Conservation (phyloP, 2,329 filamentous ascomycete genomes). For the Diaporthe ilicicola region DNA sequence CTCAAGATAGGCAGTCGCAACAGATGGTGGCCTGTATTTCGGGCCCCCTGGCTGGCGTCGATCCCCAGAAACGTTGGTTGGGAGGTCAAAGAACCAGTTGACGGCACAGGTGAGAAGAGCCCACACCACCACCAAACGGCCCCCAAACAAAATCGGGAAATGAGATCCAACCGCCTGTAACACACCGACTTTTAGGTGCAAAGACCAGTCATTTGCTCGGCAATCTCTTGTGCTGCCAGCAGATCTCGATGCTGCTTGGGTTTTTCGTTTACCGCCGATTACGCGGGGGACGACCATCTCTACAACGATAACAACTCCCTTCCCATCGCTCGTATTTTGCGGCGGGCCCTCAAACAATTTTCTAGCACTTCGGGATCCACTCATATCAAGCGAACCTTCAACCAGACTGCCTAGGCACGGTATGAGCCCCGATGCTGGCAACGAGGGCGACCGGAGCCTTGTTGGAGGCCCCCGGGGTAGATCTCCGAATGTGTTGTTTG, state of each 20-base stretch:
- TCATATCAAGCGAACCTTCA: background rate
- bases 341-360: no score
- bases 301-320: background rate
- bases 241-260: no score
- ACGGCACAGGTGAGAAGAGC: background rate
- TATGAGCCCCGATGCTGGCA: background rate
- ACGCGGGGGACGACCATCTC: background rate
- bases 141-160: background rate
- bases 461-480: no score
- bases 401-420: background rate
- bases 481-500: no score
- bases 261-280: background rate
- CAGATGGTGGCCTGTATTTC: background rate
- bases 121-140: background rate
- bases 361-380: no score
- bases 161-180: background rate
- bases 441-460: background rate
- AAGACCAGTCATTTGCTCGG: no score
- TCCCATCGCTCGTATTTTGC: background rate
- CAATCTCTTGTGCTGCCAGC: background rate
- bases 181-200: background rate
- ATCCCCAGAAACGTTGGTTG: background rate
- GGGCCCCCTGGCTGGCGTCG: background rate
- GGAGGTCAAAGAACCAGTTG: background rate
- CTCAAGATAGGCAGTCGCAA: background rate